Base-by-base conservation (phyloP, 176 grass and related monocot species). In the Hsuehochloa calcarea region DNA sequence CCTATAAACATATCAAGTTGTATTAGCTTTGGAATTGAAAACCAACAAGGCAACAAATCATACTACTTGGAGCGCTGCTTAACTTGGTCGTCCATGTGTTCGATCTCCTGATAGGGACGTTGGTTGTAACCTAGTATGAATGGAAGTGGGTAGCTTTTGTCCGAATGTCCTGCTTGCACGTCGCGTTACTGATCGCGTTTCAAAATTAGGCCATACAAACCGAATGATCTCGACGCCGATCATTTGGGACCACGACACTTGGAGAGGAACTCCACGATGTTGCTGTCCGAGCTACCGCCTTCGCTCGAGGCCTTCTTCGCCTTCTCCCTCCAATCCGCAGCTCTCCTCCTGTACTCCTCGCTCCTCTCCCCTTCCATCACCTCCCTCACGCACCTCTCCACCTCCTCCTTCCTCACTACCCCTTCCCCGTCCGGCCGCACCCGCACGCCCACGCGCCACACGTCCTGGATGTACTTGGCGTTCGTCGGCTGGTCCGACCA, bases 401-500 rank as follows among this genome's bases (percentile, higher is more conserved):
- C 39, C 68, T 89, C 81, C 59, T 73, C 68, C 47, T 43, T 80
- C 27, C 20, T 67, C 0, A 79, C 59, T 13, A 68, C 10, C 0
- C 31, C 87, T 10, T 40, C 5, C 4, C 11, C 29, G 4, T 59
- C 78, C 1, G 71, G 58, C 14, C 70, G 67, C 9, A n/a, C 90
- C 20, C 86, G 68, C 63, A 89, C 63, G 3, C 95, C 92, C 1
- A 91, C 86, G 2, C 43, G 15, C 94, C 94, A 97, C 60, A 88
- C 88, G 6, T 78, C 90, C 68, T 94, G 65, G 31, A 92, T 58
- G 45, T 97, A 97, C 65, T 86, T 89, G 26, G 92, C 94, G 39
- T 94, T 92, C 17, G 50, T 91, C 0, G 88, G 46, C 80, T 97
- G 90, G 62, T 97, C 90, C 1, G 94, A 87, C 86, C 86, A 94